A percentile compares a stretch with the other conserved stretches of the same genome.
phyloP scores from a whole-genome alignment of 148 eudicot species.

The Salicornia ramosissima region DNA sequence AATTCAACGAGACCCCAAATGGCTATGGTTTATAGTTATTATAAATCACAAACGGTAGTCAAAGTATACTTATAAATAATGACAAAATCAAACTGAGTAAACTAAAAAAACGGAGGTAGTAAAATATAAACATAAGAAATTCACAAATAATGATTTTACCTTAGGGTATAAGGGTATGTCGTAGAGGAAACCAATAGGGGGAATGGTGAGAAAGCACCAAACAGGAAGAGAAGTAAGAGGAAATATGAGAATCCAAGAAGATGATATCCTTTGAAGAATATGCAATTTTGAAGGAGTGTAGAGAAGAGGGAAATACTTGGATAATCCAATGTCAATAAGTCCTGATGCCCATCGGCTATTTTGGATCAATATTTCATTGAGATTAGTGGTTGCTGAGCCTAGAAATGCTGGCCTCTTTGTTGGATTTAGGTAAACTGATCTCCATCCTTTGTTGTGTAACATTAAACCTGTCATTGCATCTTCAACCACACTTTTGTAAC shows the following conservation, averaged over 20 bases:
- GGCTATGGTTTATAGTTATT: too few relatives aligned
- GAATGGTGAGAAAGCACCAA: constrained; percentile 30
- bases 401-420: constrained; percentile 42
- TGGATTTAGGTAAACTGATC: constrained; percentile 43
- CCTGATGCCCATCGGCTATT: constrained; percentile 39
- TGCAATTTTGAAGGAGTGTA: constrained; percentile 34
- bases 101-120: too few relatives aligned
- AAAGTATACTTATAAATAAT: too few relatives aligned
- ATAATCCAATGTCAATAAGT: constrained; percentile 28
- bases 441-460: constrained; percentile 50
- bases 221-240: constrained; percentile 24
- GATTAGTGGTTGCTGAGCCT: constrained; percentile 38
- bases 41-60: too few relatives aligned
- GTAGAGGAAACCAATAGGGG: constrained; percentile 34
- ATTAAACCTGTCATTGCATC: constrained; percentile 42
- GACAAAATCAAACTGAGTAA: too few relatives aligned
- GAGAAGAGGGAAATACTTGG: constrained; percentile 36
- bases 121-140: neutral
- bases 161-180: constrained; percentile 49
- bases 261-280: constrained; percentile 35
- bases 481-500: constrained; percentile 37
- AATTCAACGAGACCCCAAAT: too few relatives aligned
- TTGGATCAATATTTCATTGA: constrained; percentile 38
- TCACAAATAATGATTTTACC: constrained; percentile 23
- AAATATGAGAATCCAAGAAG: constrained; percentile 24